Percentiles rank a stretch among this genome's conserved stretches.
Conservation (phyloP, 2,329 filamentous ascomycete genomes). For the Exophiala alcalophila region DNA sequence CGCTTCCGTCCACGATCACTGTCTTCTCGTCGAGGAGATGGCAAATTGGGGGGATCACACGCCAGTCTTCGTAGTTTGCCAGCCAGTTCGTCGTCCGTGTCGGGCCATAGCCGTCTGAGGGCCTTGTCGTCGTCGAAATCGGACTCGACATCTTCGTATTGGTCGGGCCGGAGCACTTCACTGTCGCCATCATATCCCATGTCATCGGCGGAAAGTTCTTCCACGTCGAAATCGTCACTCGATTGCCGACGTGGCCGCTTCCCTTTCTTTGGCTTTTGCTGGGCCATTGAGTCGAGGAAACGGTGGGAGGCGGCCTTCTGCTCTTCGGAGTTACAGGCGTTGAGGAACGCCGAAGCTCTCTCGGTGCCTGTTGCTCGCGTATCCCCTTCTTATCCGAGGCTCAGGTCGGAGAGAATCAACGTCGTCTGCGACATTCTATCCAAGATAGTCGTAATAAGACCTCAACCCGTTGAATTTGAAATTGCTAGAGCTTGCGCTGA, state of each 20-base stretch:
- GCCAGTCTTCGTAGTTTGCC: slow-evolving; percentile 23
- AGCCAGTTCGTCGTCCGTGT: slow-evolving; percentile 27
- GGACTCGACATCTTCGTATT: slow-evolving; percentile 33
- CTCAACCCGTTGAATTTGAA: too few species aligned
- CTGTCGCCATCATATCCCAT: slow-evolving; percentile 34
- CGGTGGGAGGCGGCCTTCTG: too few species aligned
- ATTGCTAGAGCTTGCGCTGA: too few species aligned
- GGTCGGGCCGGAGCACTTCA: slow-evolving; percentile 39
- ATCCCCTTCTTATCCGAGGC: too few species aligned
- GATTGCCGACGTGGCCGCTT: slow-evolving; percentile 30
- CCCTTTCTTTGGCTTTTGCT: slow-evolving; percentile 5
- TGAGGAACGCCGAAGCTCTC: too few species aligned
- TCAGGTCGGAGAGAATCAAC: too few species aligned
- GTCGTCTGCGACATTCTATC: too few species aligned
- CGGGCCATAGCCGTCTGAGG: slow-evolving; percentile 38
- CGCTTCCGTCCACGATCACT: slow-evolving; percentile 17
- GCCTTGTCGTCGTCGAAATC: slow-evolving; percentile 30
- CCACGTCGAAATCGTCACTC: slow-evolving; percentile 29
- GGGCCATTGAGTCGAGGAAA: too few species aligned
- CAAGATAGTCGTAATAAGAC: too few species aligned
- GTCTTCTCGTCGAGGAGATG: neutral
- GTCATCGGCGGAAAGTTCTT: slow-evolving; percentile 33
- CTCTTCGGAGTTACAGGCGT: too few species aligned
- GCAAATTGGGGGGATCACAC: slow-evolving; percentile 9
- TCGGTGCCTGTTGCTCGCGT: too few species aligned